phyloP scores from a whole-genome alignment of 176 grass and related monocot species.

The Panicum miliaceum region DNA sequence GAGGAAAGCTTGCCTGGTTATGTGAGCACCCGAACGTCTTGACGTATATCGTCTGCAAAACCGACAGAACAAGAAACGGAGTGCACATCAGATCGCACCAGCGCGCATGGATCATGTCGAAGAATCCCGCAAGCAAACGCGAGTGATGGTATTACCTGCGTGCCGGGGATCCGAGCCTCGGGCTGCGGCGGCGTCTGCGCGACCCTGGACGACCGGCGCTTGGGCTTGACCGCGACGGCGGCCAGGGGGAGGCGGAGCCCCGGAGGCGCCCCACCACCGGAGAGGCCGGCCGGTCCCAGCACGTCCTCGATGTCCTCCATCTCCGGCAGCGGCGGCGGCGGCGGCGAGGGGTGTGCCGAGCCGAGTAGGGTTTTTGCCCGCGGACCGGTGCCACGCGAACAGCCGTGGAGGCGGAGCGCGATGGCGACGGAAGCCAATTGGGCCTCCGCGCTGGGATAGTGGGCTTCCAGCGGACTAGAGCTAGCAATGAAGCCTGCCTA shows the following conservation, averaged over 20 bases:
- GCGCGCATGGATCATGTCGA: not conserved
- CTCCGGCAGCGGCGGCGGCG: constrained; percentile 11
- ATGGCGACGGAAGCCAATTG: not conserved
- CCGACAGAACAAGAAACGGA: not conserved
- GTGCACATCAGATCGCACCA: not conserved
- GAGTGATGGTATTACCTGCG: constrained; percentile 50
- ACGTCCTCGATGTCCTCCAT: constrained; percentile 97
- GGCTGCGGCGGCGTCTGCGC: constrained; percentile 43
- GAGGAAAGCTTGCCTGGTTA: constrained; percentile 73
- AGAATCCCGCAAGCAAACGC: not conserved
- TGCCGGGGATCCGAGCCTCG: constrained; percentile 68
- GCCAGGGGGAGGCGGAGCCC: constrained; percentile 71
- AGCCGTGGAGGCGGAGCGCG: not conserved
- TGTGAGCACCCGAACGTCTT: constrained; percentile 97
- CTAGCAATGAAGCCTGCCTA: not conserved
- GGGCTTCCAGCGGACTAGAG: not conserved
- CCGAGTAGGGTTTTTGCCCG: constrained; percentile 55
- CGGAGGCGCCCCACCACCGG: constrained; percentile 52
- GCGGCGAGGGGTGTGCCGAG: constrained; percentile 2
- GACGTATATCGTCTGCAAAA: constrained; percentile 78
- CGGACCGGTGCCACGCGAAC: not conserved
- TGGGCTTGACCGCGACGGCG: constrained; percentile 71
- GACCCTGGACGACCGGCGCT: constrained; percentile 57
- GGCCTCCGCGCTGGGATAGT: not conserved
- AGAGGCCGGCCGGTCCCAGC: constrained; percentile 44